Base-by-base conservation (phyloP, 805 yeast species). In the Cyberlindnera nakhonratchasimensis region DNA sequence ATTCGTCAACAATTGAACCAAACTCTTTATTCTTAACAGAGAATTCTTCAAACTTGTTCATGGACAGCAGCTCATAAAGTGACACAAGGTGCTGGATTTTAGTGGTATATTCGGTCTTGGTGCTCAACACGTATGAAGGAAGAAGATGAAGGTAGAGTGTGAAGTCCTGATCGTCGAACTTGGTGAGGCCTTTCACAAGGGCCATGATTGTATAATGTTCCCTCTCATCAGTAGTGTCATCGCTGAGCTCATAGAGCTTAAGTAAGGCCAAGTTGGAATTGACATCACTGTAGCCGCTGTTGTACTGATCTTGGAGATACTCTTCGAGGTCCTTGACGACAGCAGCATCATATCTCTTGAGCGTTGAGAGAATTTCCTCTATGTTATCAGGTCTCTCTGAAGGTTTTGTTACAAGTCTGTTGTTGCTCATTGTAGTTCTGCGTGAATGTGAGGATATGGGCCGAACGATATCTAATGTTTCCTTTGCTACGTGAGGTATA, bases 201-300 rank as follows among this genome's bases (percentile, higher is more conserved):
- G 67, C 57, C 46, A 66, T 66, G 16, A 68, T 45, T 13, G 72
- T 65, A 21, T 61, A 50, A 14, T 65, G 65, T 47, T 64, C 66
- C 46, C 72, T 69, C 45, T 64, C 66, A 20, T 56, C 49, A 11
- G 63, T 54, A 20, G 61, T 50, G 22, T 63, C 66, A 19, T 67
- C 66, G 35, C 62, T 58, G 20, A 65, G 51, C 43, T 63, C 67
- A 39, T 64, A 72, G 37, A 73, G 60, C 43, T 72, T 72, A 46
- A 72, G 57, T 18, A 72, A 59, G 1, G 77, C 77, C 53, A 72
- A 51, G 52, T 71, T 72, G 46, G 77, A 71, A 47, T 57, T 63
- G 34, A 70, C 55, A 50, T 69, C 74, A 41, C 59, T 58, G 51
- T 58, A 71, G 21, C 59, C 61, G 17, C 57, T 56, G 13, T 51